A percentile compares a stretch with the other conserved stretches of the same genome.
These are phyloP conservation scores for Suhomyces tanzawaensis DNA, from an alignment of 805 yeast species.

Conservation along the genomic window DNA sequence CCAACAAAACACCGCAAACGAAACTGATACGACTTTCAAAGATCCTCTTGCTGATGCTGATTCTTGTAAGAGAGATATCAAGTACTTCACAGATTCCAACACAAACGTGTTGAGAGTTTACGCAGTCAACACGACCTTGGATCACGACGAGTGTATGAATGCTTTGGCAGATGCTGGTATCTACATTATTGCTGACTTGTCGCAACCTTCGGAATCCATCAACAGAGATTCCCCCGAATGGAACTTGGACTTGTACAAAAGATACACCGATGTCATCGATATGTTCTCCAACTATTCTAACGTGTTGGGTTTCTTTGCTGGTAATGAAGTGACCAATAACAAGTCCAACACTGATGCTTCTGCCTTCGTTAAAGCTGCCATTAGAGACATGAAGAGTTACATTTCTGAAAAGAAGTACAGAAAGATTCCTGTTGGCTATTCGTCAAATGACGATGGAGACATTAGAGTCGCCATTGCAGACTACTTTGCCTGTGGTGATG, in stretches of 20 bases:
- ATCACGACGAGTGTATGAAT: conserved; percentile 43
- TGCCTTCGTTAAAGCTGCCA: conserved; percentile 93
- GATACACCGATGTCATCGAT: conserved; percentile 85
- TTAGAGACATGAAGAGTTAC: conserved; percentile 82
- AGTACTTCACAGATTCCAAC: conserved; percentile 35
- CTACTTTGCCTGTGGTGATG: conserved; percentile 80
- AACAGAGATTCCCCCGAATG: conserved; percentile 75
- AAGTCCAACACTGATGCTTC: conserved; percentile 82
- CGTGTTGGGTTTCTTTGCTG: conserved; percentile 93
- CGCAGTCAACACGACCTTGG: conserved; percentile 36
- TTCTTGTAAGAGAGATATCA: conserved; percentile 43
- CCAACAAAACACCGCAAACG: conserved; percentile 39
- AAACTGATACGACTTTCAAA: conserved; percentile 18
- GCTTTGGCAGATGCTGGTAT: conserved; percentile 42
- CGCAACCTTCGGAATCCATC: conserved; percentile 76
- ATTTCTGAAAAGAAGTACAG: conserved; percentile 67
- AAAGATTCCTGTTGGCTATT: conserved; percentile 87
- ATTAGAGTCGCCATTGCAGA: conserved; percentile 79
- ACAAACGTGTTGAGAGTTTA: conserved; percentile 45
- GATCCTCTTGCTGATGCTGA: conserved; percentile 43
- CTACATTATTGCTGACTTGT: conserved; percentile 42
- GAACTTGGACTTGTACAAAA: conserved; percentile 65
- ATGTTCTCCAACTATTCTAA: conserved; percentile 73
- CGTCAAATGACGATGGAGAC: conserved; percentile 83
- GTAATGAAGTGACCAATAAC: conserved; percentile 93